These are phyloP conservation scores for Podaxis sp. DNA, from an alignment of 768 basidiomycete species.

Conservation along the genomic window DNA sequence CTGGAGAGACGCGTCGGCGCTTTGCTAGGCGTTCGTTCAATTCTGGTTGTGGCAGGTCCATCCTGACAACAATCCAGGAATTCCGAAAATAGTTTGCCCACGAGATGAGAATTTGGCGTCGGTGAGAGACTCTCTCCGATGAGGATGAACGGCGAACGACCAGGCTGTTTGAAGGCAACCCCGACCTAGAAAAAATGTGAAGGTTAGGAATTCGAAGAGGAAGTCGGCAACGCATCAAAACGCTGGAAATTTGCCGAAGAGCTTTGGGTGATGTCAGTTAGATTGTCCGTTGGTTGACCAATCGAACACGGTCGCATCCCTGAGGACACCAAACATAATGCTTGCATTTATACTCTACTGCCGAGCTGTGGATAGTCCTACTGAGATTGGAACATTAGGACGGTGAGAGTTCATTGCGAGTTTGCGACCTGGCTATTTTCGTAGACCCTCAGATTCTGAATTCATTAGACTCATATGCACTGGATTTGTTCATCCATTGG, in stretches of 20 bases:
- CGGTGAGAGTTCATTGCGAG: no score
- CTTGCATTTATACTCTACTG: no score
- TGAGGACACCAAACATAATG: no score
- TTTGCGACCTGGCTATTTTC: no score
- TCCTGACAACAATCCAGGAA: constrained; percentile 4
- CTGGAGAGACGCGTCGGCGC: constrained; percentile 7
- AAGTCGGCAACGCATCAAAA: constrained; percentile 8
- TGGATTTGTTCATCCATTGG: no score
- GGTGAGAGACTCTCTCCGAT: background rate
- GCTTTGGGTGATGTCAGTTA: background rate
- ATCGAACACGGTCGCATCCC: no score
- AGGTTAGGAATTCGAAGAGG: background rate
- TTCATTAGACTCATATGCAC: no score
- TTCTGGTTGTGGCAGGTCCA: background rate
- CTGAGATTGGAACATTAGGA: no score
- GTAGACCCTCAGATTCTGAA: no score
- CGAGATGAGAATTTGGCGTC: background rate
- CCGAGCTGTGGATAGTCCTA: no score
- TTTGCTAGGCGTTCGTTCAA: constrained; percentile 1
- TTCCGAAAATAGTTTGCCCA: background rate
- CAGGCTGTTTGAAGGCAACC: background rate
- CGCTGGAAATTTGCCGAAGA: background rate
- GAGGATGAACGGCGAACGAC: background rate
- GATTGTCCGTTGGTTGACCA: no score
- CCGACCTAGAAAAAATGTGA: background rate